Evolutionary conservation across 2,329 filamentous ascomycete species (phyloP).

Genomic region (Fusarium sterilihyphosum): DNA sequence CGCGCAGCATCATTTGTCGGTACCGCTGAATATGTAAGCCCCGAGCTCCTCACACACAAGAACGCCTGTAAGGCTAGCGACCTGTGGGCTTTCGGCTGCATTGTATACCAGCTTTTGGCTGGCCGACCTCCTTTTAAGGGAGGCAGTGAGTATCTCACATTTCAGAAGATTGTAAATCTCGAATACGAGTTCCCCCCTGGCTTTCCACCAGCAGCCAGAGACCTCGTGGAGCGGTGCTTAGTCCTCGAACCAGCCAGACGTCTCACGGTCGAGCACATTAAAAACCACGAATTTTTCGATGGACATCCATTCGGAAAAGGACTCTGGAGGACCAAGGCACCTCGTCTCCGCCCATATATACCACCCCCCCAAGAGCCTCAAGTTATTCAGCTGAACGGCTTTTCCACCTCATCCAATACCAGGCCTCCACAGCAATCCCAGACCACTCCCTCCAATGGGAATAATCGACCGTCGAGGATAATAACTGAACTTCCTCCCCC

Average conservation of each 20-base stretch:
- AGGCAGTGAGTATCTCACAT: conserved; percentile 94
- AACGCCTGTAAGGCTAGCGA: conserved; percentile 98
- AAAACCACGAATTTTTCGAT: conserved; percentile 95
- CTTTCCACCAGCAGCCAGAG: conserved; percentile 86
- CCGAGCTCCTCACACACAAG: conserved; percentile 95
- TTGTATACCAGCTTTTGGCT: conserved; percentile 94
- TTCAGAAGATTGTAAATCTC: conserved; percentile 95
- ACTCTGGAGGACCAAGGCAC: conserved; percentile 90
- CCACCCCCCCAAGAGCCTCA: conserved; percentile 79
- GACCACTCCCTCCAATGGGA: conserved; percentile 54
- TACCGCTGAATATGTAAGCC: conserved; percentile 97
- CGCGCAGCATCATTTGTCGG: conserved; percentile 95
- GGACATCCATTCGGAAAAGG: conserved; percentile 84
- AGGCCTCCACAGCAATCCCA: conserved; percentile 50
- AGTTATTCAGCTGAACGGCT: conserved; percentile 77
- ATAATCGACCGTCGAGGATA: conserved; percentile 75
- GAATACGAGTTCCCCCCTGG: conserved; percentile 93
- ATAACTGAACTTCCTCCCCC: conserved; percentile 98
- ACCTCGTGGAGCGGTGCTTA: conserved; percentile 88
- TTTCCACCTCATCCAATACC: conserved; percentile 47
- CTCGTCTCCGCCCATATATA: conserved; percentile 84
- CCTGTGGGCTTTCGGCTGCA: conserved; percentile 98
- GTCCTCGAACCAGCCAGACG: conserved; percentile 87
- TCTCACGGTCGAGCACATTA: conserved; percentile 93
- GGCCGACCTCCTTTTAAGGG: conserved; percentile 98